phyloP scores from a whole-genome alignment of 2,329 filamentous ascomycete species.

The Cryphonectria naterciae region DNA sequence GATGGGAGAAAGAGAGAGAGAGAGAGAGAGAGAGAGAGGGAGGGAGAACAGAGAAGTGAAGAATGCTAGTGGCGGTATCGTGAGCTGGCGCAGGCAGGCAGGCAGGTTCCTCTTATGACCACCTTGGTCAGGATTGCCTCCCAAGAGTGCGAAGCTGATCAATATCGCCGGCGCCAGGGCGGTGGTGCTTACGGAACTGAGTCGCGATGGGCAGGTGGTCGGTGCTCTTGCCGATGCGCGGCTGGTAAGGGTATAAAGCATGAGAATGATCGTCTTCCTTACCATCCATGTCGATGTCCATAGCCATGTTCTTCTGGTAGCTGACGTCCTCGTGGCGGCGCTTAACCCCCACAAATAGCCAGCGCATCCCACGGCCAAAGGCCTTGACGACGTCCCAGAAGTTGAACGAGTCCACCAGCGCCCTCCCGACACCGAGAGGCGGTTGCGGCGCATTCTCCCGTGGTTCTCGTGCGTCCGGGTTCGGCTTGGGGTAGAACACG shows the following conservation, averaged over 20 bases:
- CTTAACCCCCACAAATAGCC: slow-evolving; percentile 77
- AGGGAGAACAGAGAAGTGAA: too few relatives aligned
- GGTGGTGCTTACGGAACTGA: slow-evolving; percentile 39
- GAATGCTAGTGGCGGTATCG: slow-evolving; percentile 8
- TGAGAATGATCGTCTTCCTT: slow-evolving; percentile 44
- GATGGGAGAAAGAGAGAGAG: not conserved
- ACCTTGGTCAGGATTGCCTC: slow-evolving; percentile 1
- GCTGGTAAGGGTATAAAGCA: slow-evolving; percentile 31
- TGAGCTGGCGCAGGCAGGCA: not conserved
- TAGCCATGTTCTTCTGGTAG: slow-evolving; percentile 45
- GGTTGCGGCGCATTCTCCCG: slow-evolving; percentile 48
- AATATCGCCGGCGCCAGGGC: slow-evolving; percentile 23
- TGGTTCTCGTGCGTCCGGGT: slow-evolving; percentile 45
- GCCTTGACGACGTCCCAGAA: slow-evolving; percentile 84
- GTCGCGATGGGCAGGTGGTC: slow-evolving; percentile 45
- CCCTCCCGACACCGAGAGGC: slow-evolving; percentile 68
- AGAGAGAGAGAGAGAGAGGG: too few relatives aligned
- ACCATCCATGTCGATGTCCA: slow-evolving; percentile 32
- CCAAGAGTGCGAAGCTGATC: slow-evolving; percentile 20
- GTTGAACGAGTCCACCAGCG: slow-evolving; percentile 74
- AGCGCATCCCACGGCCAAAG: slow-evolving; percentile 75
- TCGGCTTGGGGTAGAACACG: slow-evolving; percentile 53
- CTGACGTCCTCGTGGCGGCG: slow-evolving; percentile 58
- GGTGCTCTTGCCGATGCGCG: slow-evolving; percentile 42
- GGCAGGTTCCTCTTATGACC: not conserved